These are phyloP conservation scores for Monotropa hypopitys DNA, from an alignment of 179 eudicot genomes.

Conservation along the genomic window DNA sequence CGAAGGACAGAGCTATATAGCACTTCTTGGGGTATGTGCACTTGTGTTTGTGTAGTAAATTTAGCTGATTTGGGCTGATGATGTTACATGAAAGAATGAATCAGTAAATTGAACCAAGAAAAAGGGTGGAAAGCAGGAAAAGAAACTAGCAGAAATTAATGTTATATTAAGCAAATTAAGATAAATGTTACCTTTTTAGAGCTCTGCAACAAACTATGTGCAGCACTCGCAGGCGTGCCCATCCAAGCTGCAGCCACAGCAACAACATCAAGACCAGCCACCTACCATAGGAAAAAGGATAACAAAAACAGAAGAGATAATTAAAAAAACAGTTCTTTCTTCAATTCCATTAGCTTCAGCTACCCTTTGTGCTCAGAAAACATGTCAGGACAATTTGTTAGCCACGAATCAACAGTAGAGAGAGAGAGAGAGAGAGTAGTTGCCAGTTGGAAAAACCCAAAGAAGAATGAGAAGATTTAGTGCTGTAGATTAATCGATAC, in stretches of 20 bases:
- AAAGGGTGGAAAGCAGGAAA: background rate
- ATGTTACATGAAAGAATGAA: background rate
- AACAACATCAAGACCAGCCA: background rate
- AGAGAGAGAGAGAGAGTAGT: conserved; percentile 4
- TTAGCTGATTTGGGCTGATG: background rate
- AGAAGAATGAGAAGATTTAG: background rate
- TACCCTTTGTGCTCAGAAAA: background rate
- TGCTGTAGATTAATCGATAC: conserved; percentile 1
- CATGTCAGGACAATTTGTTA: conserved; percentile 4
- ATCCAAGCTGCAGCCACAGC: conserved; percentile 19
- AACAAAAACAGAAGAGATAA: conserved; percentile 19
- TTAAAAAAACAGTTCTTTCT: background rate
- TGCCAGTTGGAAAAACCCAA: background rate
- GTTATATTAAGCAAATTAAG: conserved; percentile 8
- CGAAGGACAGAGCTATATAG: background rate
- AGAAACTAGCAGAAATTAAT: background rate
- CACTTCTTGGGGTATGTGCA: background rate
- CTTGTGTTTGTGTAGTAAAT: background rate
- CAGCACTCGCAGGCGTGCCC: conserved; percentile 22
- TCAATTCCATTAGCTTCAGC: background rate
- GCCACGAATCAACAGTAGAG: background rate
- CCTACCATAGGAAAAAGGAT: conserved; percentile 13
- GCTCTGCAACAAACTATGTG: conserved; percentile 18
- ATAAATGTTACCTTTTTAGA: conserved; percentile 26
- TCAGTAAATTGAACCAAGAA: background rate